phyloP scores from a whole-genome alignment of 2,329 filamentous ascomycete genomes.

The Balansia obtecta region DNA sequence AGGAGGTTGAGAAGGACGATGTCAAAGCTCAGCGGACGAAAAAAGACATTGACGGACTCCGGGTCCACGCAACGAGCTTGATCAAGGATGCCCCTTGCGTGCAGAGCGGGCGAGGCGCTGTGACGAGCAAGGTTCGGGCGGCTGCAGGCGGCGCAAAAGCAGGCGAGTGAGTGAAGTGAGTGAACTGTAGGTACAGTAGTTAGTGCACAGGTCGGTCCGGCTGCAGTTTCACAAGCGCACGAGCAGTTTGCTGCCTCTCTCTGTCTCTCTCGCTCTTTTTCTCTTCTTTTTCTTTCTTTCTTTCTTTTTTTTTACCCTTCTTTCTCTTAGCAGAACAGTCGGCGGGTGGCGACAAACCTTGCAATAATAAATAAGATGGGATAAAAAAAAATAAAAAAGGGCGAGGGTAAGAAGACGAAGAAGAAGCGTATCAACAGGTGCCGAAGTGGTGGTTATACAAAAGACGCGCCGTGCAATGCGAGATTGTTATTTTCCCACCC shows the following conservation, averaged over 20 bases:
- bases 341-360: not conserved
- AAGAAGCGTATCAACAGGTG: not conserved
- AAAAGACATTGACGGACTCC: not conserved
- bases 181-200: not conserved
- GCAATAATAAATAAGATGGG: not conserved
- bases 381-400: not conserved
- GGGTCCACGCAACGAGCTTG: not conserved
- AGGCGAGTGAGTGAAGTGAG: not conserved
- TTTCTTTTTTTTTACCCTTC: too few relatives aligned
- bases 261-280: too few relatives aligned
- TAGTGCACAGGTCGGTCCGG: conserved; percentile 1
- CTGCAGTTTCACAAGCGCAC: not conserved
- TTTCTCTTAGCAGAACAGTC: not conserved
- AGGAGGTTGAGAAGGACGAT: not conserved
- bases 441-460: not conserved
- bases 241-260: too few relatives aligned
- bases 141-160: conserved; percentile 2
- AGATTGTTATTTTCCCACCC: not conserved
- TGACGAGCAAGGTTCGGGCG: not conserved
- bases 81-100: not conserved
- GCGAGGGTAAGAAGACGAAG: not conserved
- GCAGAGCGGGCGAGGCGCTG: not conserved
- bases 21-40: not conserved
- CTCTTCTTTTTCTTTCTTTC: too few relatives aligned
- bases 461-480: not conserved